Percentiles rank a stretch among this genome's conserved stretches.
phyloP scores from a whole-genome alignment of 2,329 filamentous ascomycete genomes.

The Elsinoe arachidis region DNA sequence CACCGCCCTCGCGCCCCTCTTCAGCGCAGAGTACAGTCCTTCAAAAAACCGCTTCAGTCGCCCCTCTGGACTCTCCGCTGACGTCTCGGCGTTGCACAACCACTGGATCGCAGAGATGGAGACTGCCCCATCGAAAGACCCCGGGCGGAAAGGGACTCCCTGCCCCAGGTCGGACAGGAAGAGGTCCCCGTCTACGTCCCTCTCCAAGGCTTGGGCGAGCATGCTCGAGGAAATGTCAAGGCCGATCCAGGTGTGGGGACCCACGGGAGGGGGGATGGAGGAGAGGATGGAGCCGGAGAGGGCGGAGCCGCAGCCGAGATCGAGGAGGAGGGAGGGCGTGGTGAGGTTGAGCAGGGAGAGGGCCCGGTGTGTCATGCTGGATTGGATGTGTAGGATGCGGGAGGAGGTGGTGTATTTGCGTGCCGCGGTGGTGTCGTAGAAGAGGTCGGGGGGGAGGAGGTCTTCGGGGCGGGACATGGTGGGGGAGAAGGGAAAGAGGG shows the following conservation, averaged over 20 bases:
- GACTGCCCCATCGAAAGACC: constrained; percentile 89
- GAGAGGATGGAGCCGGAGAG: constrained; percentile 91
- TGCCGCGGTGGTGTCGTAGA: constrained; percentile 93
- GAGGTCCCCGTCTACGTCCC: constrained; percentile 89
- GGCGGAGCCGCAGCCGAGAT: constrained; percentile 92
- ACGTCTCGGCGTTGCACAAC: constrained; percentile 91
- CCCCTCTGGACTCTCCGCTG: constrained; percentile 70
- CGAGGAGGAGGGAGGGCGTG: constrained; percentile 78
- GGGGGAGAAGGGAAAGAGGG: constrained; percentile 22
- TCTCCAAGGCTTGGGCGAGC: constrained; percentile 86
- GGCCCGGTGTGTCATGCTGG: constrained; percentile 86
- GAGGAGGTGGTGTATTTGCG: constrained; percentile 96
- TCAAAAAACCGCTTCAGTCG: constrained; percentile 83
- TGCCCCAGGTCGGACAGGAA: constrained; percentile 92
- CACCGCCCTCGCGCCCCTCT: constrained; percentile 72
- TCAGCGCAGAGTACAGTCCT: constrained; percentile 75
- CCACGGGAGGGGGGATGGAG: constrained; percentile 56
- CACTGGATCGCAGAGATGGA: constrained; percentile 96
- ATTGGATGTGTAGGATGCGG: constrained; percentile 91
- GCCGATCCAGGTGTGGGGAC: constrained; percentile 90
- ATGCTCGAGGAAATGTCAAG: constrained; percentile 95
- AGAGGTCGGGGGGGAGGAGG: constrained; percentile 85
- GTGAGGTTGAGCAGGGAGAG: constrained; percentile 80
- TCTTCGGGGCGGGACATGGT: constrained; percentile 97
- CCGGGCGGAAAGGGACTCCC: constrained; percentile 85